A percentile compares a stretch with the other conserved stretches of the same genome.
These are phyloP conservation scores for Colletotrichum cereale DNA, from an alignment of 2,329 filamentous ascomycete species.

Conservation along the genomic window DNA sequence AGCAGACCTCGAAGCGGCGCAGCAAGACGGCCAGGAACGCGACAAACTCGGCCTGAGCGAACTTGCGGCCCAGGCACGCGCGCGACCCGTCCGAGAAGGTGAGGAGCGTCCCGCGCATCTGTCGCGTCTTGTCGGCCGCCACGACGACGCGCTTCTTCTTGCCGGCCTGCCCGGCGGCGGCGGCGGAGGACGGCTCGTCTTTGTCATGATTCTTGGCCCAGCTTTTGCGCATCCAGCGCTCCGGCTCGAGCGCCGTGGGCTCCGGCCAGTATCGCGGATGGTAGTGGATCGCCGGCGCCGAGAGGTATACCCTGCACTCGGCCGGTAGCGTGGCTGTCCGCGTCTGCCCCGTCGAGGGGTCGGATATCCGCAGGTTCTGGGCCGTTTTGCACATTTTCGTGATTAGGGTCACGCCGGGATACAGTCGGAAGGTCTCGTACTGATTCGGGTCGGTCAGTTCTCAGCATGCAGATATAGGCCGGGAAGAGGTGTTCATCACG, in stretches of 20 bases:
- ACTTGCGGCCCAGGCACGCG: constrained; percentile 5
- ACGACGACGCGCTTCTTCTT: constrained; percentile 7
- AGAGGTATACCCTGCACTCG: constrained; percentile 1
- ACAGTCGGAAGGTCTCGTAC: constrained; percentile 3
- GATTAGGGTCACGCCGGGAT: not conserved
- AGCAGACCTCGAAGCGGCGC: not conserved
- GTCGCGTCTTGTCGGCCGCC: constrained; percentile 6
- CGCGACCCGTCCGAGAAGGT: constrained; percentile 7
- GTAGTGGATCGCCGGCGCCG: not conserved
- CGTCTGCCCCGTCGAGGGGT: not conserved
- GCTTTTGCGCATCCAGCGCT: not conserved
- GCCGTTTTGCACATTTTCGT: constrained; percentile 4
- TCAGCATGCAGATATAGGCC: too few relatives aligned
- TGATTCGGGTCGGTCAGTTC: not conserved
- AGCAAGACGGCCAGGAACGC: constrained; percentile 5
- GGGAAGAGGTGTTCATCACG: too few relatives aligned
- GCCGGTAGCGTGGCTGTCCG: constrained; percentile 4
- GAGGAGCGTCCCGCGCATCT: constrained; percentile 6
- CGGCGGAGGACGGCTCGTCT: too few relatives aligned
- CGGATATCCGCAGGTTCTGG: not conserved
- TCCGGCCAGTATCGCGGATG: not conserved
- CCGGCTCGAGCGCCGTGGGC: not conserved
- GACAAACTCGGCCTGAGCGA: constrained; percentile 4
- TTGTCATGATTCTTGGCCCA: not conserved
- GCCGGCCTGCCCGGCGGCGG: not conserved